Base-by-base conservation (phyloP, 495 filamentous ascomycete species). In the Pyronema omphalodes region DNA sequence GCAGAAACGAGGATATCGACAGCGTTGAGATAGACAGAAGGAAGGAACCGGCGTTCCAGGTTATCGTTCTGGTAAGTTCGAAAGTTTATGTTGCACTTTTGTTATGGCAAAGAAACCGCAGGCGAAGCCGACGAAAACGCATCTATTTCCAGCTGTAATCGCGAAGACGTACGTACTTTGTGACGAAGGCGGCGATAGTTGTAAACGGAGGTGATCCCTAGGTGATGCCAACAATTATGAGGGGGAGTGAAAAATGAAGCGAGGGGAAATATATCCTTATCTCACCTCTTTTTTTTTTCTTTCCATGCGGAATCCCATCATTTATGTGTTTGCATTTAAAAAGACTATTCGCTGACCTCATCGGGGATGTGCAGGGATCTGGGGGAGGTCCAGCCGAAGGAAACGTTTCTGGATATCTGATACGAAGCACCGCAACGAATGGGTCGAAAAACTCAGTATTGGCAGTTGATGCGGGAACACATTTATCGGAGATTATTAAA, bases 371-470 rank as follows among this genome's bases (percentile, higher is more conserved):
- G 34, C 67, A 95, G 88, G 91, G 91, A 52, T 79, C 86, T 33
- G 87, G 86, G 50, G 91, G 91, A 59, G 91, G 91, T 33, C 91
- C 91, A 8, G 76, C 76, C 58, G 91, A 98, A 71, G 80, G 87
- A 61, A 84, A 86, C 60, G 81, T 88, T 3, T 95, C 91, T 3
- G 87, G 86, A 8, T 75, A 95, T 37, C 77, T 98, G 1, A 82
- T 95, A 41, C 83, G 89, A 45, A 88, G 88, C 1, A 74, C 79
- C 7, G 71, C 79, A n/a, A 76, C 79, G 35, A 72, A 74, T 40
- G 96, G 91, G 91, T 63, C 74, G 18, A 81, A 77, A 60, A 80
- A 82, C 34, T 94, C 88, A 0, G 62, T 94, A 9, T 69, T 95
- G 6, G 89, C 87, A 33, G 83, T 98, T 43, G 91, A 98, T 71